Evolutionary conservation across 2,329 filamentous ascomycete species (phyloP).

Genomic region (Ophiocordyceps polyrhachis-furcata): DNA sequence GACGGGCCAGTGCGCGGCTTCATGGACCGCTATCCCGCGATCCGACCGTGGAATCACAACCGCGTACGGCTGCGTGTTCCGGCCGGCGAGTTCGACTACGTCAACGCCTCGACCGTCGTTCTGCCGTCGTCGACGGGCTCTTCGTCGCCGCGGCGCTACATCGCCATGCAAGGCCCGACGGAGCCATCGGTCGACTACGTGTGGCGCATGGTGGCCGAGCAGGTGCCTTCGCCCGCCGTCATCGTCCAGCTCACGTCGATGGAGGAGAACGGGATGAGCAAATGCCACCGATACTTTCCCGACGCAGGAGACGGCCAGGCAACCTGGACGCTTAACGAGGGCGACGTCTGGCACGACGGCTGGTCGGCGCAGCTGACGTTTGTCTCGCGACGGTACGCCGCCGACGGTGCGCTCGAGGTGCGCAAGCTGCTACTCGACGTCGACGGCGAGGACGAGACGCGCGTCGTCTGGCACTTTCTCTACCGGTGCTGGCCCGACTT

Average conservation of each 20-base stretch:
- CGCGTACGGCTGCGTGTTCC: slow-evolving; percentile 66
- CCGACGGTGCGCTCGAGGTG: slow-evolving; percentile 45
- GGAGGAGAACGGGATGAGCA: slow-evolving; percentile 56
- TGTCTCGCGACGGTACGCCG: slow-evolving; percentile 37
- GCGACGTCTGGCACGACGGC: slow-evolving; percentile 44
- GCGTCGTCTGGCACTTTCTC: slow-evolving; percentile 63
- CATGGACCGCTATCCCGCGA: slow-evolving; percentile 74
- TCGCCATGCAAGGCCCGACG: slow-evolving; percentile 88
- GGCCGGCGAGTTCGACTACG: slow-evolving; percentile 54
- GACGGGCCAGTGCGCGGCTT: slow-evolving; percentile 11
- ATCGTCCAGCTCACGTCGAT: slow-evolving; percentile 92
- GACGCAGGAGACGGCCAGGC: slow-evolving; percentile 26
- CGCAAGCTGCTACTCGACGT: slow-evolving; percentile 49
- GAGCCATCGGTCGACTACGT: slow-evolving; percentile 57
- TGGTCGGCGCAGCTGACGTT: slow-evolving; percentile 53
- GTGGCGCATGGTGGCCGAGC: slow-evolving; percentile 90
- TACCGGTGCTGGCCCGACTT: slow-evolving; percentile 88
- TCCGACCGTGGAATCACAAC: slow-evolving; percentile 78
- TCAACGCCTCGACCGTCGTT: slow-evolving; percentile 60
- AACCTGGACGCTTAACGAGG: slow-evolving; percentile 39
- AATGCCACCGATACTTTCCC: slow-evolving; percentile 84
- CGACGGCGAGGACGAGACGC: slow-evolving; percentile 24
- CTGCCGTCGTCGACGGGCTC: slow-evolving; percentile 25
- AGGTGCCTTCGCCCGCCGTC: slow-evolving; percentile 51
- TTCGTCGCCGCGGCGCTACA: slow-evolving; percentile 41